Evolutionary conservation across 768 basidiomycete species (phyloP), one percentile per base, ranked within the genome.

Genomic region (Pisolithus microcarpus): DNA sequence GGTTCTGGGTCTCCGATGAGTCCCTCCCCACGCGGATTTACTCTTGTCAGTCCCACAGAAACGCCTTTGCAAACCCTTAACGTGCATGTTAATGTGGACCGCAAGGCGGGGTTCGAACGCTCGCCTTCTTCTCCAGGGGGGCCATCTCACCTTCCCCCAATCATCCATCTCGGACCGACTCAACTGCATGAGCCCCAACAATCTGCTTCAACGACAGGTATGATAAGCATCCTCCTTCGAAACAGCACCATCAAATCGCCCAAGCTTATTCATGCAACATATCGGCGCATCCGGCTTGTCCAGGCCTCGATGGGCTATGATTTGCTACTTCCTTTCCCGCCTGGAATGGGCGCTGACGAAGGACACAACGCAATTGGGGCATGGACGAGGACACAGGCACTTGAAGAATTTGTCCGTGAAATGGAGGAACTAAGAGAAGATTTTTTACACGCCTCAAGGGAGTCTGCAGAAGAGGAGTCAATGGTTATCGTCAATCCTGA

Each of bases 261-360:
- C 5, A 59, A 70, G 18, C 75, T 88, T 2, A 69, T 79, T n/a
- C 71, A 69, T 34, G 74, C 69, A 34, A 86, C 84, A 13, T 84
- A 83, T 58, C 71, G 71, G 31, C 70, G 84, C 26, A 77, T 88
- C 23, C 72, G 85, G 18, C 62, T 75, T 2, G 81, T 84, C 21
- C 85, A 87, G 65, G 70, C 69, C 11, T 74, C 71, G 48, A 75
- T 86, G 74, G 85, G 85, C 2, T 87, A 86, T 62, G 71, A 75
- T 15, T 62, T 69, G 4, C 63, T 85, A 26, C 66, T 87, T 7
- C 81, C 82, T 10, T 54, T 78, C 42, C 73, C 73, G 8, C 62
- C 61, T 21, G 61, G 61, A 26, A 5, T 58, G 53, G 21, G 57
- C 57, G 7, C 37, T n/a, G 37, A 26, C 38, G 47, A 48, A n/a